Evolutionary conservation across 352 stramenopile species (phyloP).

Genomic region (Phytophthora fragariae): DNA sequence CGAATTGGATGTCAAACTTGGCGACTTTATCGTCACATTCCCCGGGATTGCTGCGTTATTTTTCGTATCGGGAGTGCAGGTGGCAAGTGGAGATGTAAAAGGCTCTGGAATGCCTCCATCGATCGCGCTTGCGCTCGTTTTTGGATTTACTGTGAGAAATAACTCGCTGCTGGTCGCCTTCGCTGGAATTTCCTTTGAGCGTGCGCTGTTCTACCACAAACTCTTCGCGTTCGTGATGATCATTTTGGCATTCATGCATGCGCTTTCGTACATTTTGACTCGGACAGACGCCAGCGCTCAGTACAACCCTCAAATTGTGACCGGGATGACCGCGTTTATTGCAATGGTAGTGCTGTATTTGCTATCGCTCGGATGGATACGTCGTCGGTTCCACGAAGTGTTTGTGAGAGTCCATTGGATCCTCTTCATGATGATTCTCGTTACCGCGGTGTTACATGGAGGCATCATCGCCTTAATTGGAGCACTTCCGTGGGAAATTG

Average conservation of each 20-base stretch:
- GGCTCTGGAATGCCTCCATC: slow-evolving; percentile 29
- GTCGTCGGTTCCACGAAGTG: slow-evolving; percentile 51
- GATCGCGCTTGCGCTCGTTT: slow-evolving; percentile 40
- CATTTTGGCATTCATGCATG: slow-evolving; percentile 43
- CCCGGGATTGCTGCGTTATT: slow-evolving; percentile 22
- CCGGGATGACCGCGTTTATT: slow-evolving; percentile 36
- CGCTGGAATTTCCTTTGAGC: slow-evolving; percentile 54
- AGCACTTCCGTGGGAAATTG: slow-evolving; percentile 37
- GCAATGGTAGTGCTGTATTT: slow-evolving; percentile 38
- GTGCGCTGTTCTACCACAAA: slow-evolving; percentile 58
- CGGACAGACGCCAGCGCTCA: background rate
- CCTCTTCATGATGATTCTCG: slow-evolving; percentile 51
- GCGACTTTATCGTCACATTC: slow-evolving; percentile 41
- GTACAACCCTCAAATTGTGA: slow-evolving; percentile 8
- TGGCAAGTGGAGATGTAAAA: slow-evolving; percentile 17
- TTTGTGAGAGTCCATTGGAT: slow-evolving; percentile 61
- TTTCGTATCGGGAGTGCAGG: slow-evolving; percentile 15
- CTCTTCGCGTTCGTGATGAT: slow-evolving; percentile 45
- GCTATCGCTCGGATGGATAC: slow-evolving; percentile 42
- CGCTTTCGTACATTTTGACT: slow-evolving; percentile 39
- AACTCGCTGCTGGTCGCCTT: slow-evolving; percentile 46
- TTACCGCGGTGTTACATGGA: slow-evolving; percentile 46
- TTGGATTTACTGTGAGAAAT: slow-evolving; percentile 52
- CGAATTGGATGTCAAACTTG: slow-evolving; percentile 39
- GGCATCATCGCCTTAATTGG: slow-evolving; percentile 36